Conservation (phyloP, 805 yeast species). For the Cyberlindnera veronae region DNA sequence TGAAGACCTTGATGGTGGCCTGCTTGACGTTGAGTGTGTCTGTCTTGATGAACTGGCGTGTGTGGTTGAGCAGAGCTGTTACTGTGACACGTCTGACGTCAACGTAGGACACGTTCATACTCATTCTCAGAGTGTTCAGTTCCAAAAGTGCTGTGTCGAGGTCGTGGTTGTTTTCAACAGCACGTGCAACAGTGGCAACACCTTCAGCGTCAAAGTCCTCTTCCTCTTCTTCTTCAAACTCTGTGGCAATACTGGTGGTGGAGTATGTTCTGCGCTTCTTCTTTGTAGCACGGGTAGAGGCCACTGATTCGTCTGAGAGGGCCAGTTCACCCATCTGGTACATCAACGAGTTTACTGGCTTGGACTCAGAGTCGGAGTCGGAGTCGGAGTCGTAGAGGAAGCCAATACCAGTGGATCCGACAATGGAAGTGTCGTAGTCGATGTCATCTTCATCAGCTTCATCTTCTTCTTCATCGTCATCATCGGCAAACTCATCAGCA, state of each 20-base stretch:
- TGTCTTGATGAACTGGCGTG: slow-evolving; percentile 71
- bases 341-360: slow-evolving; percentile 34
- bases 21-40: slow-evolving; percentile 72
- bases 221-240: slow-evolving; percentile 62
- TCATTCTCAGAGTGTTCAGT: slow-evolving; percentile 92
- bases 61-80: slow-evolving; percentile 64
- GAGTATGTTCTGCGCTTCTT: slow-evolving; percentile 45
- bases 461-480: slow-evolving; percentile 28
- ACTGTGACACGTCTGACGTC: slow-evolving; percentile 85
- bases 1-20: slow-evolving; percentile 73
- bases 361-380: slow-evolving; percentile 30
- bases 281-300: slow-evolving; percentile 38
- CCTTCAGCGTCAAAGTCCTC: slow-evolving; percentile 89
- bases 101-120: slow-evolving; percentile 92
- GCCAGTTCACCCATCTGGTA: slow-evolving; percentile 46
- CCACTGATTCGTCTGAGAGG: slow-evolving; percentile 56
- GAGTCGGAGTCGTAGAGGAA: slow-evolving; percentile 34
- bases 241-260: slow-evolving; percentile 42
- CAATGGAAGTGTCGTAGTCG: slow-evolving; percentile 16
- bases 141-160: slow-evolving; percentile 90
- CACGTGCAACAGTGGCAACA: slow-evolving; percentile 87
- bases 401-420: slow-evolving; percentile 31
- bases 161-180: slow-evolving; percentile 89
- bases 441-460: slow-evolving; percentile 20
- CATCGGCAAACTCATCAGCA: slow-evolving; percentile 8